These are phyloP conservation scores for Cystobasidium sp. DNA, from an alignment of 1,284 basidiomycete genomes.

Conservation along the genomic window DNA sequence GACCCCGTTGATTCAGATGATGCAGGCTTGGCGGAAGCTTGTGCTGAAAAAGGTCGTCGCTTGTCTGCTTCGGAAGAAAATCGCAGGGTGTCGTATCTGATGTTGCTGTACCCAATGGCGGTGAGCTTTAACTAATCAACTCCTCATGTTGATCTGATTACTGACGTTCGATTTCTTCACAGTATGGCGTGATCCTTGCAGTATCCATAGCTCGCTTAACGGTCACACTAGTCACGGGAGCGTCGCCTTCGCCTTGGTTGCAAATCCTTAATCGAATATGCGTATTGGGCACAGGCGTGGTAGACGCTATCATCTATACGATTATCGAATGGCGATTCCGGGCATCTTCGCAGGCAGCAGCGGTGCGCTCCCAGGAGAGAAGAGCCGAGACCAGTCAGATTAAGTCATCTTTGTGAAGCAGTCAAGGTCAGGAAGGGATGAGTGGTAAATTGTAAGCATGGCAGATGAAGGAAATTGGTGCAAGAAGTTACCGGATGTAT, in stretches of 20 bases:
- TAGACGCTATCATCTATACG: constrained; percentile 44
- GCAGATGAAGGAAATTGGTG: too few relatives aligned
- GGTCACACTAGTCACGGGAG: constrained; percentile 10
- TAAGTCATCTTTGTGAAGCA: neutral
- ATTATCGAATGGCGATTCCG: constrained; percentile 45
- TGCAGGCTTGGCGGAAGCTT: constrained; percentile 6
- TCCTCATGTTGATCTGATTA: neutral
- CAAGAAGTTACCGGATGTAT: too few relatives aligned
- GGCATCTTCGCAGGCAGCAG: constrained; percentile 8
- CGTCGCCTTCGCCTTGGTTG: constrained; percentile 10
- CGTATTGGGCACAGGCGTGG: constrained; percentile 24
- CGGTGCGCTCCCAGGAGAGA: neutral
- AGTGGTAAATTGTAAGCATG: too few relatives aligned
- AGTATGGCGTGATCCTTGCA: constrained; percentile 28
- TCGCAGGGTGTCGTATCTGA: constrained; percentile 31
- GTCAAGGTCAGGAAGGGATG: too few relatives aligned
- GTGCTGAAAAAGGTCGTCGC: neutral
- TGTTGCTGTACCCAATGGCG: constrained; percentile 44
- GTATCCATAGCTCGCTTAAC: constrained; percentile 25
- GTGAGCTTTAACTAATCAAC: constrained; percentile 9
- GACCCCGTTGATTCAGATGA: constrained; percentile 10
- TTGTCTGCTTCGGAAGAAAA: constrained; percentile 42
- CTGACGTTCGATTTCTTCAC: neutral
- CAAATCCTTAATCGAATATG: constrained; percentile 23
- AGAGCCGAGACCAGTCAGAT: neutral